Percentiles rank a stretch among this genome's conserved stretches.
Conservation (phyloP, 768 basidiomycete genomes). For the Boletellus sp. region DNA sequence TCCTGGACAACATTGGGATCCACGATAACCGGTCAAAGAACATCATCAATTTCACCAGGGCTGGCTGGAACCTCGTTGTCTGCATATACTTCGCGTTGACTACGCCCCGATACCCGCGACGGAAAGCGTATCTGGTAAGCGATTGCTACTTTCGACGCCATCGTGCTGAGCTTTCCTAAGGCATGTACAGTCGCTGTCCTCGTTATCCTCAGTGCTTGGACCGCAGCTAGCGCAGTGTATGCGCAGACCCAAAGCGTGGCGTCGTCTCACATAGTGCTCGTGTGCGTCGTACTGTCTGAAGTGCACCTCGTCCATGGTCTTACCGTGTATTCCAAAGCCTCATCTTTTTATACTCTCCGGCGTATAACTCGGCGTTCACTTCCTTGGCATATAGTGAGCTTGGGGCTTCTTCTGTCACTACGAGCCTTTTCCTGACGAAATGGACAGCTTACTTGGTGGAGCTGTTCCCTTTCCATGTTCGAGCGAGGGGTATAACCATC, state of each 20-base stretch:
- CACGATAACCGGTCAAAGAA: constrained; percentile 16
- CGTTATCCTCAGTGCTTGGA: constrained; percentile 15
- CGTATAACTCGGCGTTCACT: constrained; percentile 6
- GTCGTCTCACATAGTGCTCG: constrained; percentile 9
- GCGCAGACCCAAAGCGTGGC: constrained; percentile 2
- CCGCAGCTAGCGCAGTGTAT: constrained; percentile 13
- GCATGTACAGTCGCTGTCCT: constrained; percentile 9
- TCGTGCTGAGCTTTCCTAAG: not conserved
- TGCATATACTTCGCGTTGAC: not conserved
- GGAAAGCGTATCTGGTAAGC: constrained; percentile 9
- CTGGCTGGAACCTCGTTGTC: constrained; percentile 7
- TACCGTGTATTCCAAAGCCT: not conserved
- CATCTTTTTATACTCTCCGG: constrained; percentile 3
- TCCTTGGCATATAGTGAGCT: constrained; percentile 7
- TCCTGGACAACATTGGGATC: constrained; percentile 16
- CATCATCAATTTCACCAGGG: constrained; percentile 7
- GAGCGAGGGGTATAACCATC: constrained; percentile 56
- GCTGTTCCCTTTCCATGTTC: constrained; percentile 58
- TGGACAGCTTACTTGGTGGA: constrained; percentile 55
- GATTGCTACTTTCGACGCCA: not conserved
- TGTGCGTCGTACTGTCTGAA: not conserved
- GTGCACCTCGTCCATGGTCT: not conserved
- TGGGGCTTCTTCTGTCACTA: no score
- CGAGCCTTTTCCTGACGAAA: not conserved
- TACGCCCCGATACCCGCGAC: constrained; percentile 4